Percentiles rank a stretch among this genome's conserved stretches.
phyloP scores from a whole-genome alignment of 139 green algal genomes.

The Chlamydomonas sp. region DNA sequence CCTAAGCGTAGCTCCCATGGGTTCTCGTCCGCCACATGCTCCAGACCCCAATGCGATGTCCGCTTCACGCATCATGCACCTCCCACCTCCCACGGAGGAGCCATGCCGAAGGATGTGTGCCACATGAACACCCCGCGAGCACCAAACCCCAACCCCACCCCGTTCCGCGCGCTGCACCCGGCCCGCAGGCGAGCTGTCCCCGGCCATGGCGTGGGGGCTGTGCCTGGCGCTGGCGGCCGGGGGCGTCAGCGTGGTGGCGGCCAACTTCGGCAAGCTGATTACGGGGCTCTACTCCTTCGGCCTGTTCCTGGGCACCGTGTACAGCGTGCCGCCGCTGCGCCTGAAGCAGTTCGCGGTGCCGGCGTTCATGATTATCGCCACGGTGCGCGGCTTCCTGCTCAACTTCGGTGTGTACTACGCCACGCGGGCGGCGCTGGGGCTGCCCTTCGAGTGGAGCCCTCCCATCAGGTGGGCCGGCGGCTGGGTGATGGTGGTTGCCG shows the following conservation, averaged over 20 bases:
- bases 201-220: constrained; percentile 76
- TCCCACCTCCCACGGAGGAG: too few relatives aligned
- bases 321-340: constrained; percentile 94
- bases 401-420: constrained; percentile 99
- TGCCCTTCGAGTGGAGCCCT: constrained; percentile 91
- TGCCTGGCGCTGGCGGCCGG: constrained; percentile 73
- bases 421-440: constrained; percentile 87
- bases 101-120: too few relatives aligned
- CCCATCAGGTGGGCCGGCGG: constrained; percentile 70
- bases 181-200: constrained; percentile 68
- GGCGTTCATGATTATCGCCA: constrained; percentile 98
- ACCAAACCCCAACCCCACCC: background rate
- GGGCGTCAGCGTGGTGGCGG: constrained; percentile 79
- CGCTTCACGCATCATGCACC: too few relatives aligned
- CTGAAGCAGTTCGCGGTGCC: constrained; percentile 95
- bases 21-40: too few relatives aligned
- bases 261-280: constrained; percentile 93
- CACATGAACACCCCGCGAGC: background rate
- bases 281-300: constrained; percentile 90
- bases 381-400: constrained; percentile 95
- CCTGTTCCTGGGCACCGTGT: constrained; percentile 95
- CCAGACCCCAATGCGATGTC: too few relatives aligned
- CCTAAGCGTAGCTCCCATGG: too few relatives aligned
- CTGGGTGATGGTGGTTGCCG: background rate
- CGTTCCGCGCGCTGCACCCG: background rate